phyloP scores from a whole-genome alignment of 768 basidiomycete genomes.

The Mycena venus region DNA sequence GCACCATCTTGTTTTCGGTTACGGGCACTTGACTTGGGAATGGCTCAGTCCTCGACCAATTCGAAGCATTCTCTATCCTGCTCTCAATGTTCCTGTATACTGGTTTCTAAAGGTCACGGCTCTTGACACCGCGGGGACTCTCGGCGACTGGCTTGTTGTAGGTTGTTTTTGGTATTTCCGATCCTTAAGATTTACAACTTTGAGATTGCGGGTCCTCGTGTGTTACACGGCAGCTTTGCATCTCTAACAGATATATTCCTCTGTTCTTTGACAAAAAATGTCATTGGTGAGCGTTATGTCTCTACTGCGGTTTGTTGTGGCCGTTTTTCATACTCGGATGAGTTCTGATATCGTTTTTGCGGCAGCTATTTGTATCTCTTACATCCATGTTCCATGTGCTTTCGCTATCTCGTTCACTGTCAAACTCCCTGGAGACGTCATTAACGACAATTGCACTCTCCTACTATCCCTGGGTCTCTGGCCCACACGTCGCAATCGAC shows the following conservation, averaged over 20 bases:
- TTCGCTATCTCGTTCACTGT: conserved; percentile 87
- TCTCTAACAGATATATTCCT: conserved; percentile 86
- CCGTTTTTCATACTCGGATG: neutral
- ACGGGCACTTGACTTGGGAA: conserved; percentile 96
- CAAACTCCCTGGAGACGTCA: conserved; percentile 93
- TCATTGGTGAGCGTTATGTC: conserved; percentile 71
- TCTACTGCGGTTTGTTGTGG: conserved; percentile 70
- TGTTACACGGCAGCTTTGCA: conserved; percentile 83
- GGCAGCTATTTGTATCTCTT: conserved; percentile 82
- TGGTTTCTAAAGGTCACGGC: conserved; percentile 71
- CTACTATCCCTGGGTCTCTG: conserved; percentile 81
- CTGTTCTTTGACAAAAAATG: conserved; percentile 67
- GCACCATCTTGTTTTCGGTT: conserved; percentile 89
- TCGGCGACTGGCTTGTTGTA: conserved; percentile 73
- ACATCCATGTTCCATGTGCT: conserved; percentile 91
- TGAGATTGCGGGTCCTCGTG: conserved; percentile 82
- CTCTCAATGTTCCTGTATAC: conserved; percentile 84
- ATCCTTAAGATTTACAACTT: conserved; percentile 3
- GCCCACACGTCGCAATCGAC: conserved; percentile 52
- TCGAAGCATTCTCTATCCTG: conserved; percentile 86
- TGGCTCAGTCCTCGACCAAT: conserved; percentile 83
- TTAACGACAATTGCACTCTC: conserved; percentile 83
- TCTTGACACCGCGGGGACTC: conserved; percentile 57
- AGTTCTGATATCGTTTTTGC: neutral
- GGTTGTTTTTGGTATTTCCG: conserved; percentile 46